phyloP scores from a whole-genome alignment of 1,139 yeast genomes.

The Ogataea hybrid region DNA sequence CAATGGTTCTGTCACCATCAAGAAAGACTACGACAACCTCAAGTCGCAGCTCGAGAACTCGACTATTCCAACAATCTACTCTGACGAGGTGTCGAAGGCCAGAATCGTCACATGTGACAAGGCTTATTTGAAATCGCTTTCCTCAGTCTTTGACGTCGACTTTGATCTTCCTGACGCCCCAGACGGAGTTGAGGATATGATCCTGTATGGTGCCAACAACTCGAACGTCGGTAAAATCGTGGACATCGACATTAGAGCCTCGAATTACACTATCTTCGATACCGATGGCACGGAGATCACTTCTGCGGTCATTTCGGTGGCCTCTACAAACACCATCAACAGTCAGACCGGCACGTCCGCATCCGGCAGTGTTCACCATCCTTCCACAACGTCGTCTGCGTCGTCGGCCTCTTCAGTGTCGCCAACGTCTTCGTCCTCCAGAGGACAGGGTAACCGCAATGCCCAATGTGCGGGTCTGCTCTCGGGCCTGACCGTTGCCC shows the following conservation, averaged over 20 bases:
- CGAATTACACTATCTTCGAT: conserved; percentile 48
- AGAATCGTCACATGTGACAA: conserved; percentile 54
- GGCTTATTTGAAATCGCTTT: conserved; percentile 39
- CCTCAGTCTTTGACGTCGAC: conserved; percentile 40
- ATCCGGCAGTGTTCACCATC: conserved; percentile 20
- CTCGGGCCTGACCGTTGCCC: conserved; percentile 6
- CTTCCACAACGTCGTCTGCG: conserved; percentile 11
- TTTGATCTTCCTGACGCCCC: conserved; percentile 47
- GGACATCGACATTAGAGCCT: conserved; percentile 36
- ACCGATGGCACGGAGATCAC: conserved; percentile 48
- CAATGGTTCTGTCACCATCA: conserved; percentile 35
- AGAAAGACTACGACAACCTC: conserved; percentile 57
- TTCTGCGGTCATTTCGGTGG: conserved; percentile 56
- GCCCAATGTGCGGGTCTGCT: conserved; percentile 12
- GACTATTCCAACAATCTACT: conserved; percentile 37
- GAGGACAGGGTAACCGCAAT: conserved; percentile 19
- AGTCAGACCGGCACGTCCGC: conserved; percentile 33
- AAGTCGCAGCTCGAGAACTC: conserved; percentile 42
- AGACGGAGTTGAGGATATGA: conserved; percentile 38
- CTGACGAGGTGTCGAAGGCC: conserved; percentile 38
- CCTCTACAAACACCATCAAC: conserved; percentile 39
- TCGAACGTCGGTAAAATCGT: conserved; percentile 49
- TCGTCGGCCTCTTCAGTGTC: conserved; percentile 20
- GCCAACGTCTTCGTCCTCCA: conserved; percentile 18
- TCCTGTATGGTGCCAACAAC: conserved; percentile 51